phyloP scores from a whole-genome alignment of 1,139 yeast species.

The Geotrichum fermentans region DNA sequence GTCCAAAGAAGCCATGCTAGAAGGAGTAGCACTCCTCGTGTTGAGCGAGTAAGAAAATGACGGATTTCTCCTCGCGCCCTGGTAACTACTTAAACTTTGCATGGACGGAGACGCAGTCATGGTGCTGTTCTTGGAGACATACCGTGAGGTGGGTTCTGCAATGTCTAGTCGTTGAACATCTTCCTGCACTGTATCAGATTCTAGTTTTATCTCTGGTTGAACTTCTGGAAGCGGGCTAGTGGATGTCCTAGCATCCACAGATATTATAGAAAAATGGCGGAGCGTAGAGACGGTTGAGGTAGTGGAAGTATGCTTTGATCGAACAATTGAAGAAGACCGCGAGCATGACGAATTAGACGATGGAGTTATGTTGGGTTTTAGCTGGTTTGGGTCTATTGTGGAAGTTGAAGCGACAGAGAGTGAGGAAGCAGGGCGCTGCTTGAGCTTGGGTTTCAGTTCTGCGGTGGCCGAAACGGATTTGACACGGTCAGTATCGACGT shows the following conservation, averaged over 20 bases:
- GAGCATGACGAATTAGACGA: conserved; percentile 8
- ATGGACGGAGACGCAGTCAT: conserved; percentile 1
- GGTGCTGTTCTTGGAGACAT: not conserved
- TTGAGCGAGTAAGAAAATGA: conserved; percentile 10
- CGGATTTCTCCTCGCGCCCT: conserved; percentile 3
- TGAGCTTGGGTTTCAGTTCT: not conserved
- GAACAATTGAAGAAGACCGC: conserved; percentile 8
- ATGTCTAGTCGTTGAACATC: not conserved
- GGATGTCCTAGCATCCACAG: conserved; percentile 6
- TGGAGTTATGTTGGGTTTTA: conserved; percentile 3
- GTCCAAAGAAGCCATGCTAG: not conserved
- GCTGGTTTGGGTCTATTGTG: conserved; percentile 8
- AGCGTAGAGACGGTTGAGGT: conserved; percentile 28
- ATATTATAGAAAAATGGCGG: conserved; percentile 24
- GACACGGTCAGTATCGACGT: too few relatives aligned
- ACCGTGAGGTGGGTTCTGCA: not conserved
- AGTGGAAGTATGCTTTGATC: conserved; percentile 27
- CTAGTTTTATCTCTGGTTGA: not conserved
- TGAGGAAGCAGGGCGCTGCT: conserved; percentile 15
- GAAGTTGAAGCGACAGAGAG: conserved; percentile 13
- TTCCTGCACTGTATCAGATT: not conserved
- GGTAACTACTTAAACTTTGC: not conserved
- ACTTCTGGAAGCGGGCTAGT: not conserved
- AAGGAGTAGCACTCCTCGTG: not conserved
- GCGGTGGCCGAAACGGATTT: not conserved